phyloP scores from a whole-genome alignment of 805 yeast genomes.

The Kurtzmaniella cleridarum region DNA sequence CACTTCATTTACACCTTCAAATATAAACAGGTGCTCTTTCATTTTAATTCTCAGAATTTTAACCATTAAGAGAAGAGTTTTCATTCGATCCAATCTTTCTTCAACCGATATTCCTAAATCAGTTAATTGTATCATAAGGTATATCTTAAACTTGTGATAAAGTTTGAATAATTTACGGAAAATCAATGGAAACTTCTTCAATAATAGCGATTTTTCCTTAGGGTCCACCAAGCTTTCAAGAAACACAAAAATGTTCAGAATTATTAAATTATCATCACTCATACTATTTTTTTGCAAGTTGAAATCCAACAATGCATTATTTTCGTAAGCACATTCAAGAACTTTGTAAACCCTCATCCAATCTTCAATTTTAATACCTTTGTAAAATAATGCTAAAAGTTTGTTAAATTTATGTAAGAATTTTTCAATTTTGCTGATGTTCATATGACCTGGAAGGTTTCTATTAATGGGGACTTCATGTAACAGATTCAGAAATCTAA shows the following conservation, averaged over 20 bases:
- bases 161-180: conserved; percentile 61
- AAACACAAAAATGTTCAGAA: conserved; percentile 70
- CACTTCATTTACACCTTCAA: conserved; percentile 26
- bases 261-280: conserved; percentile 50
- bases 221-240: conserved; percentile 53
- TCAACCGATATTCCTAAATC: conserved; percentile 54
- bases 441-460: conserved; percentile 40
- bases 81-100: conserved; percentile 65
- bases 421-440: conserved; percentile 47
- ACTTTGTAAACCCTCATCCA: conserved; percentile 77
- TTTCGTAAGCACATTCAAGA: conserved; percentile 63
- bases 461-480: conserved; percentile 45
- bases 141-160: conserved; percentile 61
- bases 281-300: conserved; percentile 33
- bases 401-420: conserved; percentile 63
- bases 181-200: conserved; percentile 58
- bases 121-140: conserved; percentile 58
- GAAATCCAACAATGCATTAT: conserved; percentile 54
- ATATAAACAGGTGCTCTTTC: conserved; percentile 39
- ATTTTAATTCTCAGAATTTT: conserved; percentile 66
- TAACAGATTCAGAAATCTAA: conserved; percentile 34
- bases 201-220: conserved; percentile 29
- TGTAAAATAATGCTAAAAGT: conserved; percentile 52
- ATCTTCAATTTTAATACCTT: conserved; percentile 56
- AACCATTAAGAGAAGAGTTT: conserved; percentile 57